phyloP scores from a whole-genome alignment of 306 rosid genomes.

The Lablab purpureus region DNA sequence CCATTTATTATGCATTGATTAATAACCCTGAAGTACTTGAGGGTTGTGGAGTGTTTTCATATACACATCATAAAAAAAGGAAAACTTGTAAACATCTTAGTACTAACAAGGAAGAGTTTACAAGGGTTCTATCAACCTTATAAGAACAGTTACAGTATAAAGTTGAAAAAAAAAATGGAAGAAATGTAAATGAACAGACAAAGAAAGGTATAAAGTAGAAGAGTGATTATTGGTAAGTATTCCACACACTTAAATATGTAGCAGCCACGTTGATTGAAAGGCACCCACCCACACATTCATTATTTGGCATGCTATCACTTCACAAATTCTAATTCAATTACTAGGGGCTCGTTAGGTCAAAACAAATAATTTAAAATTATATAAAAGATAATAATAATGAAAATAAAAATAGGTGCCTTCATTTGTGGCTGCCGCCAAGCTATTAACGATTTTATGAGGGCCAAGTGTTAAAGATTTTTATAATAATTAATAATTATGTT shows the following conservation, averaged over 20 bases:
- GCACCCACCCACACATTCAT: slow-evolving; percentile 49
- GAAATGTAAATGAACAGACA: not conserved
- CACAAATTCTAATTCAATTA: slow-evolving; percentile 27
- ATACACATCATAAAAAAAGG: too few species aligned
- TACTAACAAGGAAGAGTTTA: too few species aligned
- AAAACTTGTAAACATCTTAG: too few species aligned
- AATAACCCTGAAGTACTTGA: too few species aligned
- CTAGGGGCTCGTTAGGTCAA: not conserved
- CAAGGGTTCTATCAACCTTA: too few species aligned
- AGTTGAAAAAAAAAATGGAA: too few species aligned
- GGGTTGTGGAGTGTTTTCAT: too few species aligned
- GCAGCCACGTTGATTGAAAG: slow-evolving; percentile 56
- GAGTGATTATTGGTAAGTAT: slow-evolving; percentile 20
- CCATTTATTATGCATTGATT: too few species aligned
- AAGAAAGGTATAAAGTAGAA: slow-evolving; percentile 1
- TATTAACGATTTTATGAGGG: not conserved
- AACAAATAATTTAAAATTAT: not conserved
- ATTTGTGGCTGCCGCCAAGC: slow-evolving; percentile 38
- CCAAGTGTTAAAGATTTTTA: too few species aligned
- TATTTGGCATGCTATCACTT: not conserved
- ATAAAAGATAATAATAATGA: not conserved
- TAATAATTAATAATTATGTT: too few species aligned
- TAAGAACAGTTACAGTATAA: too few species aligned
- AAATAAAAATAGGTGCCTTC: not conserved
- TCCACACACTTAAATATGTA: slow-evolving; percentile 43